These are phyloP conservation scores for Infundibulicybe gibba DNA, from an alignment of 768 basidiomycete species.

Conservation along the genomic window DNA sequence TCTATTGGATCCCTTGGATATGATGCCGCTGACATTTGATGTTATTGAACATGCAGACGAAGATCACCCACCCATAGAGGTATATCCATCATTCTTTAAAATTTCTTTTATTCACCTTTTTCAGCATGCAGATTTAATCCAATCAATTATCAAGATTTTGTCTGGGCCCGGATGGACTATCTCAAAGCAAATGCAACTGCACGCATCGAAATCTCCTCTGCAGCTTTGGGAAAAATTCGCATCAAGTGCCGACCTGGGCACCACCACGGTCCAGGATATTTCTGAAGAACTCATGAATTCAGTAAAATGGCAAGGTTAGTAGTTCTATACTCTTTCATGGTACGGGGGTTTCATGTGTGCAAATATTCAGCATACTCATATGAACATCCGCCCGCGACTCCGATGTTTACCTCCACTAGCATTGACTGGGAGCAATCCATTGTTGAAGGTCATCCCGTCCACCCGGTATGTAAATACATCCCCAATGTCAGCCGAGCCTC, in stretches of 20 bases:
- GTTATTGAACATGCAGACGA: background rate
- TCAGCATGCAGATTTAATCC: conserved; percentile 25
- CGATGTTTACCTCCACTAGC: conserved; percentile 41
- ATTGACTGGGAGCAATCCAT: conserved; percentile 62
- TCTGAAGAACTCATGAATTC: conserved; percentile 45
- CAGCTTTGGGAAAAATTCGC: conserved; percentile 43
- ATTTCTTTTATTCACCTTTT: background rate
- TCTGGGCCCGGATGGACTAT: conserved; percentile 21
- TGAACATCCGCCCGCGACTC: conserved; percentile 41
- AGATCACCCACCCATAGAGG: too few relatives aligned
- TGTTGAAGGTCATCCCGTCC: conserved; percentile 57
- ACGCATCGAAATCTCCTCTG: conserved; percentile 28
- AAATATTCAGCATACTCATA: conserved; percentile 34
- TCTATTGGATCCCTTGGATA: conserved; percentile 53
- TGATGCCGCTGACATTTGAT: conserved; percentile 41
- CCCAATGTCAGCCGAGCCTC: background rate
- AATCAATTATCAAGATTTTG: conserved; percentile 20
- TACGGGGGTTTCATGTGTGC: background rate
- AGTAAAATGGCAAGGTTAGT: conserved; percentile 53
- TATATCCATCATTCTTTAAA: too few relatives aligned
- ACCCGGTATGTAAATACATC: conserved; percentile 37
- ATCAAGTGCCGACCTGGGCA: conserved; percentile 28
- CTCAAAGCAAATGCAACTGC: conserved; percentile 16
- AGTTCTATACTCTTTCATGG: conserved; percentile 6
- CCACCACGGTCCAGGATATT: conserved; percentile 32